These are phyloP conservation scores for Podospora comata DNA, from an alignment of 495 filamentous ascomycete genomes.

Conservation along the genomic window DNA sequence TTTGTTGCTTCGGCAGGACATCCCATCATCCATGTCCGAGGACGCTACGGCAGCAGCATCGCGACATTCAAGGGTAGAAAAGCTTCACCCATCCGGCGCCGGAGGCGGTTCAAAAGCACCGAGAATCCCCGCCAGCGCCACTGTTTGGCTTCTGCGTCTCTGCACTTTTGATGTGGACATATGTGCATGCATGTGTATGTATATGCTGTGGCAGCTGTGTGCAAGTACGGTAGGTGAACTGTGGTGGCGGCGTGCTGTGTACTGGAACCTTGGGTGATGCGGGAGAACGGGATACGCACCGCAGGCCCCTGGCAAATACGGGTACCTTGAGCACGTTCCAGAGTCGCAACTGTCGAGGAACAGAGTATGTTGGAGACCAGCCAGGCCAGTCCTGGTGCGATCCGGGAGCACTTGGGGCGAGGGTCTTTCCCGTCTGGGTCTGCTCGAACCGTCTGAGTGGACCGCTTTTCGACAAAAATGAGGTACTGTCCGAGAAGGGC, in stretches of 20 bases:
- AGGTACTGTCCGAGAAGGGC: slow-evolving; percentile 24
- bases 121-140: slow-evolving; percentile 24
- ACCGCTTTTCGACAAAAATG: slow-evolving; percentile 15
- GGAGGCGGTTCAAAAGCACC: slow-evolving; percentile 20
- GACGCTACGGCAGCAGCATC: slow-evolving; percentile 26
- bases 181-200: slow-evolving; percentile 1
- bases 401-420: slow-evolving; percentile 25
- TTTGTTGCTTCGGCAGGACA: slow-evolving; percentile 28
- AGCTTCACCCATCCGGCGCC: slow-evolving; percentile 22
- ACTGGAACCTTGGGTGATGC: slow-evolving; percentile 11
- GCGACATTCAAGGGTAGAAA: slow-evolving; percentile 27
- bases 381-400: slow-evolving; percentile 28
- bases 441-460: slow-evolving; percentile 24
- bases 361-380: slow-evolving; percentile 11
- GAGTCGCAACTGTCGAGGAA: not conserved
- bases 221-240: slow-evolving; percentile 8
- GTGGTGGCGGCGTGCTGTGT: slow-evolving; percentile 6
- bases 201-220: slow-evolving; percentile 5
- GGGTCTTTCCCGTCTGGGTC: slow-evolving; percentile 27
- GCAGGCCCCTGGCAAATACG: not conserved
- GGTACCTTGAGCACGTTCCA: slow-evolving; percentile 4
- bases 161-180: not conserved
- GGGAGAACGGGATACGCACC: slow-evolving; percentile 28
- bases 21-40: slow-evolving; percentile 33
- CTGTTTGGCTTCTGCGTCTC: slow-evolving; percentile 10